A percentile compares a stretch with the other conserved stretches of the same genome.
Conservation (phyloP, 345 rosid species). For the Adansonia digitata region DNA sequence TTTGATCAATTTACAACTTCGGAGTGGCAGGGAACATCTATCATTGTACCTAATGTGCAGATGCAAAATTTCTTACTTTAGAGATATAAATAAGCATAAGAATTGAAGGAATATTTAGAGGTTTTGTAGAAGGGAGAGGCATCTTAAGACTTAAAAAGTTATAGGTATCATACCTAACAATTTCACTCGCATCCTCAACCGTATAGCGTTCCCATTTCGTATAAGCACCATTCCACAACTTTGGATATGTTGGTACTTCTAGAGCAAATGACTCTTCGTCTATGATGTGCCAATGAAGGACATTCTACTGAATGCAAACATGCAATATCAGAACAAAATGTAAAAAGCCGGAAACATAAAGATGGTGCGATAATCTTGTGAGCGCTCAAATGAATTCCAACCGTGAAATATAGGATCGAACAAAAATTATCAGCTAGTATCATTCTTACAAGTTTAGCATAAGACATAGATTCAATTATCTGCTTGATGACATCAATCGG, state of each 20-base stretch:
- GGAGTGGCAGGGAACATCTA: no score
- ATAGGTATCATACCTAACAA: slow-evolving; percentile 58
- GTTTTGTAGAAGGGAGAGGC: not conserved
- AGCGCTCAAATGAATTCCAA: slow-evolving; percentile 7
- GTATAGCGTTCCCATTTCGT: slow-evolving; percentile 87
- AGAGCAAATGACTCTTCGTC: slow-evolving; percentile 91
- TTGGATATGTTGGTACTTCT: slow-evolving; percentile 79
- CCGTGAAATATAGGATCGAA: slow-evolving; percentile 5
- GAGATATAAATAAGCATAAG: not conserved
- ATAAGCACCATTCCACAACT: slow-evolving; percentile 89
- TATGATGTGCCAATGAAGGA: slow-evolving; percentile 95
- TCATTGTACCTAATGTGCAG: no score
- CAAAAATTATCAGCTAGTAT: slow-evolving; percentile 7
- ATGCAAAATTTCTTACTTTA: not conserved
- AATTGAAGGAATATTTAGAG: not conserved
- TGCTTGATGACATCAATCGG: slow-evolving; percentile 79
- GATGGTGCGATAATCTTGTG: slow-evolving; percentile 2
- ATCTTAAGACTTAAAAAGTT: slow-evolving; percentile 4
- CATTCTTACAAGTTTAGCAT: slow-evolving; percentile 79
- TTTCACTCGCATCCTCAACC: slow-evolving; percentile 82
- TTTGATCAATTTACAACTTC: not conserved
- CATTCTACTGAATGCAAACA: slow-evolving; percentile 70
- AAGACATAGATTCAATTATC: slow-evolving; percentile 87
- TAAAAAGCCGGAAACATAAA: not conserved
- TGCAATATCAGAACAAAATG: slow-evolving; percentile 25